Evolutionary conservation across 164 flowering plant genomes (phyloP).

Genomic region (Kalanchoe fedtschenkoi): DNA sequence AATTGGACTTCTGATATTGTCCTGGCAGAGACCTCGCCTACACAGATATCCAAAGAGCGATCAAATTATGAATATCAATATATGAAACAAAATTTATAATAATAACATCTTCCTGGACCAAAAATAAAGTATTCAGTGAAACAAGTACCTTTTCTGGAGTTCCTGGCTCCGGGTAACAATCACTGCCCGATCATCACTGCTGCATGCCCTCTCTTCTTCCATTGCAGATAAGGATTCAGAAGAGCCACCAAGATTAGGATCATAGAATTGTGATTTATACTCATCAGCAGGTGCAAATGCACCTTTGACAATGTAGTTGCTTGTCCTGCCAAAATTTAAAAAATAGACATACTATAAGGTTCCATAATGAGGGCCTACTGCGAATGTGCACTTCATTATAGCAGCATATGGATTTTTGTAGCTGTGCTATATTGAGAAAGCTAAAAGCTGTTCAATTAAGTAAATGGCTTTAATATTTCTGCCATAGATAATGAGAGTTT

Average conservation of each 20-base stretch:
- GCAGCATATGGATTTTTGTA: background rate
- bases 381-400: background rate
- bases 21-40: slow-evolving; percentile 15
- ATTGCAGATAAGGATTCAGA: slow-evolving; percentile 50
- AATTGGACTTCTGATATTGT: slow-evolving; percentile 13
- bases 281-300: slow-evolving; percentile 21
- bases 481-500: background rate
- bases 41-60: background rate
- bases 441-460: background rate
- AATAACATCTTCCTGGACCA: background rate
- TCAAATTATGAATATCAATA: background rate
- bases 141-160: slow-evolving; percentile 28
- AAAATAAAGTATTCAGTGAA: background rate
- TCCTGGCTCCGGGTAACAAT: slow-evolving; percentile 16
- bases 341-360: background rate
- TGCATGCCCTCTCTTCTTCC: slow-evolving; percentile 41
- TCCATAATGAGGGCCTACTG: background rate
- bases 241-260: slow-evolving; percentile 32
- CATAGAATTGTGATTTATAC: slow-evolving; percentile 16
- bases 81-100: background rate
- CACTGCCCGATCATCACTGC: slow-evolving; percentile 34
- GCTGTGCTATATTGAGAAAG: background rate
- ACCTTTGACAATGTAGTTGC: slow-evolving; percentile 20
- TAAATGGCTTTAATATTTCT: background rate
- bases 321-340: slow-evolving; percentile 27